Evolutionary conservation across 2,329 filamentous ascomycete genomes (phyloP).

Genomic region (Claviceps monticola): DNA sequence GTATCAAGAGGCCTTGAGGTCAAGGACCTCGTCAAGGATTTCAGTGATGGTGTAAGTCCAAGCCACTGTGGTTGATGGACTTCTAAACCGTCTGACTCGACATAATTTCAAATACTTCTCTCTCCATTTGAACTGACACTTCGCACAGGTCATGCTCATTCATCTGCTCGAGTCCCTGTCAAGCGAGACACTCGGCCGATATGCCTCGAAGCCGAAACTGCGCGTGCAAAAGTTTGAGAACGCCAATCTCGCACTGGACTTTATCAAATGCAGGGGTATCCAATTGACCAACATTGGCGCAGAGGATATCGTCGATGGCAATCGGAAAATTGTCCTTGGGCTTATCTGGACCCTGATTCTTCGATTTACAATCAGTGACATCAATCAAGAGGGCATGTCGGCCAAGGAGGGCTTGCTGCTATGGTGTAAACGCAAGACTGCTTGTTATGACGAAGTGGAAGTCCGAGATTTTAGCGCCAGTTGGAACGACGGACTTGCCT

Average conservation of each 20-base stretch:
- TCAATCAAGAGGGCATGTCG: slow-evolving; percentile 94
- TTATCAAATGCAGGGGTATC: slow-evolving; percentile 79
- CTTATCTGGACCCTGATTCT: slow-evolving; percentile 98
- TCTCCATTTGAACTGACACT: slow-evolving; percentile 1
- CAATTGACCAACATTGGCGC: slow-evolving; percentile 98
- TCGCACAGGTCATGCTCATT: slow-evolving; percentile 69
- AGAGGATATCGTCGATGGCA: slow-evolving; percentile 95
- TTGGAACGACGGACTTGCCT: slow-evolving; percentile 95
- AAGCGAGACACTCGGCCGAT: slow-evolving; percentile 85
- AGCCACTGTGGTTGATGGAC: slow-evolving; percentile 2
- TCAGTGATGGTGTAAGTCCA: slow-evolving; percentile 76
- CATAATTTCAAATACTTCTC: too few species aligned
- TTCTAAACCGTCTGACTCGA: too few species aligned
- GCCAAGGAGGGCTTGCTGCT: slow-evolving; percentile 89
- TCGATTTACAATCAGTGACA: slow-evolving; percentile 95
- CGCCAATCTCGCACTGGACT: slow-evolving; percentile 89
- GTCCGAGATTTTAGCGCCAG: slow-evolving; percentile 89
- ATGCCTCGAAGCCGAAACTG: slow-evolving; percentile 90
- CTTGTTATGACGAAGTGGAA: slow-evolving; percentile 94
- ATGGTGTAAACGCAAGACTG: slow-evolving; percentile 97
- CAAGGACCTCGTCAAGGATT: slow-evolving; percentile 74
- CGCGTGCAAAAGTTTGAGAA: slow-evolving; percentile 97
- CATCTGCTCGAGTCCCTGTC: slow-evolving; percentile 95
- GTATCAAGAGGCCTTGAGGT: slow-evolving; percentile 65
- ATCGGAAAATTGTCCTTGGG: slow-evolving; percentile 91